Evolutionary conservation across 768 basidiomycete species (phyloP).

Genomic region (Tylopilus felleus): DNA sequence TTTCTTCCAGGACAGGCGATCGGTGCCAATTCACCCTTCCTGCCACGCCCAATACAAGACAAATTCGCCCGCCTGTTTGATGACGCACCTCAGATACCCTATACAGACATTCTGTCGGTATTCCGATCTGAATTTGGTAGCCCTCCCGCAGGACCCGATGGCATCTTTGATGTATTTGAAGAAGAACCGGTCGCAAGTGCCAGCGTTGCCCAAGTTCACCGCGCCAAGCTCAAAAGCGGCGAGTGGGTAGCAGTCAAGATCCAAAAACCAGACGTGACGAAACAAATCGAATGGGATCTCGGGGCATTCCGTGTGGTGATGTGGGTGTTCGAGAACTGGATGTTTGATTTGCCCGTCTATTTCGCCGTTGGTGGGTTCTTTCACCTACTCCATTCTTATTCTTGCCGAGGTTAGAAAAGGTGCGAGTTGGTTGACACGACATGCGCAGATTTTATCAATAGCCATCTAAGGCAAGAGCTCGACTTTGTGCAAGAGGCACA

Average conservation of each 20-base stretch:
- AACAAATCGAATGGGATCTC: slow-evolving; percentile 85
- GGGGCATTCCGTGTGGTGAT: slow-evolving; percentile 66
- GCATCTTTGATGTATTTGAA: slow-evolving; percentile 78
- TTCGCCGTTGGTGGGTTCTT: slow-evolving; percentile 63
- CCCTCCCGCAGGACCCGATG: slow-evolving; percentile 61
- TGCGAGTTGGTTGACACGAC: neutral
- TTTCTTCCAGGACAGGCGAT: slow-evolving; percentile 59
- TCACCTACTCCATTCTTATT: neutral
- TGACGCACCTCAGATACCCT: slow-evolving; percentile 82
- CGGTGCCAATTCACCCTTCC: slow-evolving; percentile 79
- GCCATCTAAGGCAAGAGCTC: slow-evolving; percentile 79
- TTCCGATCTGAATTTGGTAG: slow-evolving; percentile 67
- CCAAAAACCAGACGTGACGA: slow-evolving; percentile 85
- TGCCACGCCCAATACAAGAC: slow-evolving; percentile 79
- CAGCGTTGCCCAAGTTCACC: slow-evolving; percentile 90
- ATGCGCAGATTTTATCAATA: slow-evolving; percentile 65
- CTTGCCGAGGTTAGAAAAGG: neutral
- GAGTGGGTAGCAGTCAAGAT: slow-evolving; percentile 90
- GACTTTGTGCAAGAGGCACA: slow-evolving; percentile 78
- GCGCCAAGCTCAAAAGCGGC: slow-evolving; percentile 52
- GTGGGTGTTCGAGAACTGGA: slow-evolving; percentile 75
- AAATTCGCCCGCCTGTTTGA: slow-evolving; percentile 86
- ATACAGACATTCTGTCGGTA: slow-evolving; percentile 61
- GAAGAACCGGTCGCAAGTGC: slow-evolving; percentile 79
- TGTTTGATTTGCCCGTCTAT: slow-evolving; percentile 84